Evolutionary conservation across 805 yeast genomes (phyloP).

Genomic region (Metschnikowia matae): DNA sequence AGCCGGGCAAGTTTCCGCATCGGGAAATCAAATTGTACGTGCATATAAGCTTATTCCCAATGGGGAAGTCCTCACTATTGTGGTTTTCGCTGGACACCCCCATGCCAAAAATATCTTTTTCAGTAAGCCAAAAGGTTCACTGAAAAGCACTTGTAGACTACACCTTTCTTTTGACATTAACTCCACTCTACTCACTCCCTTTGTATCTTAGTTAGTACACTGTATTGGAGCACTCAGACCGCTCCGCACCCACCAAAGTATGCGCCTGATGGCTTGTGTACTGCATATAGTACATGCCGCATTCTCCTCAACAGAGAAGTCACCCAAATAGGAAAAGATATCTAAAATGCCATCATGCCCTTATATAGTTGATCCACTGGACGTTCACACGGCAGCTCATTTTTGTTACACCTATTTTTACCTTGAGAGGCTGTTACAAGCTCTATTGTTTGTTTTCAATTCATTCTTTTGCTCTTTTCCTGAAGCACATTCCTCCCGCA

Average conservation of each 20-base stretch:
- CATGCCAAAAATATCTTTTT: background rate
- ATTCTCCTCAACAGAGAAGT: conserved; percentile 3
- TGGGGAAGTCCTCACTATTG: conserved; percentile 1
- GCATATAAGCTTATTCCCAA: background rate
- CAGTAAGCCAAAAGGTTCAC: background rate
- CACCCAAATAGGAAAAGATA: conserved; percentile 8
- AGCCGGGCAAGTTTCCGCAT: conserved; percentile 1
- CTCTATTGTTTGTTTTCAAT: background rate
- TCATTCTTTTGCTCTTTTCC: background rate
- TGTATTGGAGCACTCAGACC: background rate
- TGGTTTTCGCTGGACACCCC: background rate
- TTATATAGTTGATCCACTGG: conserved; percentile 2
- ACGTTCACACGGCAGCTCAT: background rate
- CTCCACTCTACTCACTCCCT: background rate
- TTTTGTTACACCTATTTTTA: background rate
- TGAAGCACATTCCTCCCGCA: background rate
- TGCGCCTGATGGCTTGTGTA: background rate
- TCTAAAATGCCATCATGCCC: background rate
- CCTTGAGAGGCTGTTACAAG: background rate
- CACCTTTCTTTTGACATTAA: background rate
- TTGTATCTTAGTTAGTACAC: background rate
- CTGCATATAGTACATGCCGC: background rate
- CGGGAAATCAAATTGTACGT: conserved; percentile 2
- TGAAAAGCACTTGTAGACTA: background rate
- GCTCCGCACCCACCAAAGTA: background rate